Conservation (phyloP, 768 basidiomycete species). For the Porphyrellus cyaneotinctus region DNA sequence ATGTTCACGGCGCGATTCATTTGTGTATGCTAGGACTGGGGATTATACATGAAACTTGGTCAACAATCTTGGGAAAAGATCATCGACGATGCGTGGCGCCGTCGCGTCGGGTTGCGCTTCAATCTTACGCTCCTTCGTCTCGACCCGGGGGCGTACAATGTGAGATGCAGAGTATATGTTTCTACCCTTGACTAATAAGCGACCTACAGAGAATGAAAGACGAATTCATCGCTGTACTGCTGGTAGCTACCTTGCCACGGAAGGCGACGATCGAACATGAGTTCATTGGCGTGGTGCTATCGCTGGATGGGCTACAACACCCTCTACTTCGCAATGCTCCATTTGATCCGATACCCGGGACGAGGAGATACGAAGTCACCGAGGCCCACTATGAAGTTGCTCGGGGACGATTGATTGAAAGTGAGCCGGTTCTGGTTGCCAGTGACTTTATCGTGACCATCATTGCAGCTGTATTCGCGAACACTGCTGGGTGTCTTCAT, state of each 20-base stretch:
- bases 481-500: constrained; percentile 38
- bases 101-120: constrained; percentile 60
- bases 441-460: constrained; percentile 9
- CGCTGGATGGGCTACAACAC: constrained; percentile 54
- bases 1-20: background rate
- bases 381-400: constrained; percentile 29
- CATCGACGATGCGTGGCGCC: constrained; percentile 46
- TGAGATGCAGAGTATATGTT: constrained; percentile 29
- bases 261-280: constrained; percentile 53
- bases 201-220: constrained; percentile 41
- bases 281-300: constrained; percentile 53
- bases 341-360: constrained; percentile 17
- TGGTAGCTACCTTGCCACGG: constrained; percentile 48
- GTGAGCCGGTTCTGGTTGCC: constrained; percentile 26
- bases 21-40: constrained; percentile 50
- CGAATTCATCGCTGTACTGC: constrained; percentile 50
- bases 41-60: constrained; percentile 48
- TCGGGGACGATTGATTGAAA: constrained; percentile 37
- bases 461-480: constrained; percentile 42
- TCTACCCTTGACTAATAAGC: background rate
- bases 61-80: constrained; percentile 54
- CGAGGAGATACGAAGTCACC: constrained; percentile 31
- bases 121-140: constrained; percentile 52
- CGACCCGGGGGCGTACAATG: constrained; percentile 59
- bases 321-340: constrained; percentile 41